Base-by-base conservation (phyloP, 441 rosid genomes). In the Erodium trifolium region DNA sequence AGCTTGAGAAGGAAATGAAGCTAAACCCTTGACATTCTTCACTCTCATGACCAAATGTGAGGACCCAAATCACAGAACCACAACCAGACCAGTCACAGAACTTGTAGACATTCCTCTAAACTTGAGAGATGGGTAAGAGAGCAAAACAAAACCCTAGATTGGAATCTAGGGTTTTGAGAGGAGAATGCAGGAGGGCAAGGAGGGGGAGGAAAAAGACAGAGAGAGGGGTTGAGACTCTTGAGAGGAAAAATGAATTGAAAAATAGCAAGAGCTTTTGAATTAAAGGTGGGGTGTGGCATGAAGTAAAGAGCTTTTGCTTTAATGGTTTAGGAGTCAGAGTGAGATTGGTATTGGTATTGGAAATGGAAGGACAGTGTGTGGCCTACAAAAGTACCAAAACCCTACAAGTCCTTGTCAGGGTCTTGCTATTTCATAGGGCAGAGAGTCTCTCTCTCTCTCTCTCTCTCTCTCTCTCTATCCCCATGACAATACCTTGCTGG, bases 81-180 rank as follows among this genome's bases (percentile, higher is more conserved):
- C 9, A 57, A 45, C n/a, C 51, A 45, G 51, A 45, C 51, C 51
- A 53, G 60, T 19, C 60, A 14, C 29, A 57, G 6, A 12, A 12
- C 51, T 45, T 45, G 13, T 2, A 43, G 27, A 59, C 29, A 66
- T 47, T 18, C 41, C 49, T 53, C 2, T 1, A 3, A 53, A 53
- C 59, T 69, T 78, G n/a, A n/a, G 76, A 78, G 78, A 80, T 43
- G 49, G 85, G 82, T 5, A 31, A 37, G 6, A 4, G 6, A 7
- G 6, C 45, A 39, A 39, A 39, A 39, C 45, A 51, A 51, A 51
- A 51, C 17, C 17, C 59, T 81, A 85, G 89, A 87, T 81, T 78
- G 70, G 68, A 83, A 57, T 84, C 89, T 80, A 84, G 89, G 89
- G 85, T 75, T 84, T 76, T 79, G 85, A 75, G 77, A 69, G 81